Evolutionary conservation across 2,329 filamentous ascomycete genomes (phyloP).

Genomic region (Pyricularia sp.): DNA sequence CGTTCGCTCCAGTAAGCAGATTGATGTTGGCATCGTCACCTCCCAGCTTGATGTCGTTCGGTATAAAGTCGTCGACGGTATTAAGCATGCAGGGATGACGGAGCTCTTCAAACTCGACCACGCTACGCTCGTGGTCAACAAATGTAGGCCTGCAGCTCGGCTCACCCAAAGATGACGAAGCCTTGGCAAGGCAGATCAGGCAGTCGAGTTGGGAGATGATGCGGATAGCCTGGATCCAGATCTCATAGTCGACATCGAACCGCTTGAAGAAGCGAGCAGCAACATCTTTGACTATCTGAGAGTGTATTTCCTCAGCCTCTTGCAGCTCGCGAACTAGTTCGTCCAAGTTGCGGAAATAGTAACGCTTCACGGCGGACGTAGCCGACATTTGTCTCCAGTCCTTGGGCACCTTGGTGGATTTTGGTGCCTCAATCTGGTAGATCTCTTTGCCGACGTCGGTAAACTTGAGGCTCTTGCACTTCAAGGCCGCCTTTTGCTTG

Average conservation of each 20-base stretch:
- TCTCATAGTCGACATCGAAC: slow-evolving; percentile 76
- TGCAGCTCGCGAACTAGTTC: slow-evolving; percentile 75
- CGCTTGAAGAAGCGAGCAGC: slow-evolving; percentile 69
- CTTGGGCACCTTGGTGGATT: slow-evolving; percentile 70
- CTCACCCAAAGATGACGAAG: slow-evolving; percentile 69
- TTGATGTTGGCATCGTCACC: slow-evolving; percentile 73
- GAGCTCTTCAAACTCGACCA: slow-evolving; percentile 84
- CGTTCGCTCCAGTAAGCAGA: slow-evolving; percentile 88
- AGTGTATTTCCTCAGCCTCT: slow-evolving; percentile 87
- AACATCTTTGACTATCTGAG: slow-evolving; percentile 80
- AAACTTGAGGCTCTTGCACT: slow-evolving; percentile 59
- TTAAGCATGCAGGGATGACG: slow-evolving; percentile 91
- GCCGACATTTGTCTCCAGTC: slow-evolving; percentile 95
- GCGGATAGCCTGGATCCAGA: slow-evolving; percentile 81
- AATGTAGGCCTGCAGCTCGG: slow-evolving; percentile 86
- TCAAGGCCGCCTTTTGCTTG: slow-evolving; percentile 58
- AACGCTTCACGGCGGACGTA: slow-evolving; percentile 79
- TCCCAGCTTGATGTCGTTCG: slow-evolving; percentile 82
- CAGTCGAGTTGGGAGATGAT: slow-evolving; percentile 90
- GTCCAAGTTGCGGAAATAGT: slow-evolving; percentile 79
- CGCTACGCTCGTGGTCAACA: slow-evolving; percentile 68
- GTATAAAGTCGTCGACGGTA: slow-evolving; percentile 86
- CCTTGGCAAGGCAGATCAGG: slow-evolving; percentile 81
- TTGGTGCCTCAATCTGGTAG: slow-evolving; percentile 88
- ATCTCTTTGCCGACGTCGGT: slow-evolving; percentile 91